These are phyloP conservation scores for Lachnellula hyalina DNA, from an alignment of 2,329 filamentous ascomycete genomes.

Conservation along the genomic window DNA sequence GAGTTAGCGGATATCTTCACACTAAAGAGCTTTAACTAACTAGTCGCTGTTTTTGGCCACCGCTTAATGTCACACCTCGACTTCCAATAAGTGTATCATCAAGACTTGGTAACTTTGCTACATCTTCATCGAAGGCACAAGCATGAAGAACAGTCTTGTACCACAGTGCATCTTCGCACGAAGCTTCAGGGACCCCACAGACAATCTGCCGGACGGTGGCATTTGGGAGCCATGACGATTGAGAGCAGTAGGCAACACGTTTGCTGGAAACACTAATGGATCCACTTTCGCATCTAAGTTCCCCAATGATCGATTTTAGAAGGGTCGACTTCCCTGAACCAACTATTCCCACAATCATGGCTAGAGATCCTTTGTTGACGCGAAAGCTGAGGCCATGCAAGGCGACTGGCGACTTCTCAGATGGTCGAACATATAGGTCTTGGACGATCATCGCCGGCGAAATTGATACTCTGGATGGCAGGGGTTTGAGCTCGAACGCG, in stretches of 20 bases:
- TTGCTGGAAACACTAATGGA: slow-evolving; percentile 1
- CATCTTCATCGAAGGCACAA: slow-evolving; percentile 25
- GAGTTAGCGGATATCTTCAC: neutral
- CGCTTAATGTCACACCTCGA: slow-evolving; percentile 31
- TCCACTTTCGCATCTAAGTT: slow-evolving; percentile 10
- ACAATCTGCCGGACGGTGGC: slow-evolving; percentile 37
- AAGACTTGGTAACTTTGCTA: slow-evolving; percentile 22
- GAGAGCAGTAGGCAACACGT: slow-evolving; percentile 38
- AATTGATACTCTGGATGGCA: neutral
- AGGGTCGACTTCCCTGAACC: slow-evolving; percentile 30
- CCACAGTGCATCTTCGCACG: slow-evolving; percentile 21
- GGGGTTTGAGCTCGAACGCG: neutral
- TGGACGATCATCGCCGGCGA: neutral
- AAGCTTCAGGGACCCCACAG: slow-evolving; percentile 24
- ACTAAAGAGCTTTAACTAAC: neutral
- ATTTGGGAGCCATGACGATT: slow-evolving; percentile 42
- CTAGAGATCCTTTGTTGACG: slow-evolving; percentile 9
- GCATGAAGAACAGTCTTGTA: slow-evolving; percentile 23
- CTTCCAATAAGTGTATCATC: slow-evolving; percentile 29
- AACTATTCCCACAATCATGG: slow-evolving; percentile 28
- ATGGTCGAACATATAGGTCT: slow-evolving; percentile 1
- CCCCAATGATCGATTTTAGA: slow-evolving; percentile 26
- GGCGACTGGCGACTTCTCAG: neutral
- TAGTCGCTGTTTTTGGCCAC: slow-evolving; percentile 23
- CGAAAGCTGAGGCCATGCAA: slow-evolving; percentile 8